A percentile compares a stretch with the other conserved stretches of the same genome.
These are phyloP conservation scores for Aspergillus hancockii DNA, from an alignment of 495 filamentous ascomycete species.

Conservation along the genomic window DNA sequence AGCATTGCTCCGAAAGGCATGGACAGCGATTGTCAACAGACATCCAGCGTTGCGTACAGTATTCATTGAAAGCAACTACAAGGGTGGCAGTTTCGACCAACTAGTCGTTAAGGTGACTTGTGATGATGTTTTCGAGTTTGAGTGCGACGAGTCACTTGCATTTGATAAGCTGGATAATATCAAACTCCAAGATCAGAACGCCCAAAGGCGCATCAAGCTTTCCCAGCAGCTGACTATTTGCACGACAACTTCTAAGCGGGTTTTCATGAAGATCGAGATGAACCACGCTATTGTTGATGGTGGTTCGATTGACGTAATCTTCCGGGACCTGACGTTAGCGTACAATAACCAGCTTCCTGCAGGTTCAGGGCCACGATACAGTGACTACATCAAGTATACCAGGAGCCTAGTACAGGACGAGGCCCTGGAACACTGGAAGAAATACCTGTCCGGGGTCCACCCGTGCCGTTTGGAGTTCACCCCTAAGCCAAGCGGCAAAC, in stretches of 20 bases:
- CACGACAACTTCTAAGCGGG: conserved; percentile 36
- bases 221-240: conserved; percentile 54
- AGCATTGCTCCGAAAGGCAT: conserved; percentile 45
- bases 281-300: conserved; percentile 57
- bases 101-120: conserved; percentile 47
- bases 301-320: conserved; percentile 40
- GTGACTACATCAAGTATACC: conserved; percentile 57
- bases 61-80: conserved; percentile 55
- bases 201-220: conserved; percentile 34
- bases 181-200: conserved; percentile 35
- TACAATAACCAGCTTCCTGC: conserved; percentile 42
- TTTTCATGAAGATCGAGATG: conserved; percentile 55
- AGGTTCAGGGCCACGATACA: conserved; percentile 51
- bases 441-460: conserved; percentile 37
- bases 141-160: conserved; percentile 41
- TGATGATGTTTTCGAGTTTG: conserved; percentile 36
- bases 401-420: conserved; percentile 32
- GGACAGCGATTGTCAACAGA: conserved; percentile 53
- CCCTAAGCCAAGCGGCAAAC: conserved; percentile 6
- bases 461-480: conserved; percentile 44
- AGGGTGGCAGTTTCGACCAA: conserved; percentile 55
- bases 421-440: conserved; percentile 51
- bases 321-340: conserved; percentile 44
- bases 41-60: conserved; percentile 57
- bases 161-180: conserved; percentile 38